Conservation (phyloP, 129 eudicot species). For the Centella asiatica region DNA sequence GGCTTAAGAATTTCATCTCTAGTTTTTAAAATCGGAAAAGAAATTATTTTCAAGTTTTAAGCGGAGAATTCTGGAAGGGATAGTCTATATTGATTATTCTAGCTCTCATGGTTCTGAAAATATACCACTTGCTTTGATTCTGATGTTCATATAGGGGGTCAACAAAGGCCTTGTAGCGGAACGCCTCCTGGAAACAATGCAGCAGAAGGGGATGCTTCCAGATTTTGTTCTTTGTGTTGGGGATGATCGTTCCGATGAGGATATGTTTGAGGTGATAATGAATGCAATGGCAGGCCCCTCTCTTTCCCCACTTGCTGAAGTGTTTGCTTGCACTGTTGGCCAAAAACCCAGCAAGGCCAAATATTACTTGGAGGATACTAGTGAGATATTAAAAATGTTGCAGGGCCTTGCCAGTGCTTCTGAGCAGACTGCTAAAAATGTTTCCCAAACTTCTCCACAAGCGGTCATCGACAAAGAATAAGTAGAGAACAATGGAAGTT, state of each 20-base stretch:
- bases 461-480: no score
- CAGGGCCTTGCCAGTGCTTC: slow-evolving; percentile 64
- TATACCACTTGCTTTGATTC: no score
- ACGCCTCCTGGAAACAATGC: slow-evolving; percentile 50
- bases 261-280: slow-evolving; percentile 70
- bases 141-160: slow-evolving; percentile 45
- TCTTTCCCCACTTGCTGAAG: slow-evolving; percentile 57
- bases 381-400: slow-evolving; percentile 54
- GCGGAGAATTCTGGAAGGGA: no score
- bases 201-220: slow-evolving; percentile 48
- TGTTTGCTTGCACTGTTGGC: slow-evolving; percentile 71
- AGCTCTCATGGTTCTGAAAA: no score
- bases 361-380: slow-evolving; percentile 70
- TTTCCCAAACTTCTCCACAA: no score
- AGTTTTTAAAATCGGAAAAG: no score
- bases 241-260: slow-evolving; percentile 80
- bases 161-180: slow-evolving; percentile 71
- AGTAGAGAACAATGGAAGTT: no score
- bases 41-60: no score
- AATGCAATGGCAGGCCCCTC: slow-evolving; percentile 46
- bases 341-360: no score
- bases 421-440: no score
- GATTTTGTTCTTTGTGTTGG: slow-evolving; percentile 77
- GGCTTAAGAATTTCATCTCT: no score
- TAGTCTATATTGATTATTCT: no score